Evolutionary conservation across 202 grass and related monocot species (phyloP).

Genomic region (Miscanthus sacchariflorus): DNA sequence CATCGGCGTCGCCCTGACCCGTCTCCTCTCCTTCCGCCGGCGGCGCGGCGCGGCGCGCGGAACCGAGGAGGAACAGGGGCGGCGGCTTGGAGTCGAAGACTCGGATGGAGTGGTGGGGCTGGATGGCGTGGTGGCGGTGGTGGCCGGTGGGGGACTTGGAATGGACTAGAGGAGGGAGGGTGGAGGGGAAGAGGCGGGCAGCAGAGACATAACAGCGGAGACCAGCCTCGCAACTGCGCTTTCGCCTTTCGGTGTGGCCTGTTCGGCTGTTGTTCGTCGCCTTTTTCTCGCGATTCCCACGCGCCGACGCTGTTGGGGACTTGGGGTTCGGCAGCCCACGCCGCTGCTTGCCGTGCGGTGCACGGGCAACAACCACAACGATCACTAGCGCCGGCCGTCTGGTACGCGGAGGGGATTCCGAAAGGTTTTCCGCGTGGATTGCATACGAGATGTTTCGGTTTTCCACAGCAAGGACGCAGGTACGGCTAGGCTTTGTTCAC

Average conservation of each 20-base stretch:
- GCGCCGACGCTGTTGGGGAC: neutral
- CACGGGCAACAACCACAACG: neutral
- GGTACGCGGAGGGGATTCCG: no score
- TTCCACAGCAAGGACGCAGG: neutral
- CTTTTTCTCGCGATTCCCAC: constrained; percentile 13
- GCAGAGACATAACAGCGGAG: constrained; percentile 43
- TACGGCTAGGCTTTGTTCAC: neutral
- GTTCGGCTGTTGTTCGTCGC: neutral
- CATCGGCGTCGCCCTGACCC: constrained; percentile 30
- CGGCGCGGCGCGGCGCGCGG: neutral
- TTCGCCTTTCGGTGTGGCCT: constrained; percentile 45
- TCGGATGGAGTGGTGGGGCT: neutral
- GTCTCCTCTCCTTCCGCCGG: no score
- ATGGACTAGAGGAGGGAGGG: neutral
- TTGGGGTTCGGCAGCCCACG: neutral
- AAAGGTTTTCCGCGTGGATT: no score
- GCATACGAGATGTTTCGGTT: neutral
- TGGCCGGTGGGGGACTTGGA: neutral
- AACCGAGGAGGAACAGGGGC: neutral
- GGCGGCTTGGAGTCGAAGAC: constrained; percentile 6
- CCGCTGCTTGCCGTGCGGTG: constrained; percentile 30
- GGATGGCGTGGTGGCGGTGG: neutral
- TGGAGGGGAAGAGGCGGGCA: neutral
- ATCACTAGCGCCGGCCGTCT: no score
- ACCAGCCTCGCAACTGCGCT: constrained; percentile 51